Conservation (phyloP, 2,329 filamentous ascomycete genomes). For the Zymoseptoria ardabiliae region DNA sequence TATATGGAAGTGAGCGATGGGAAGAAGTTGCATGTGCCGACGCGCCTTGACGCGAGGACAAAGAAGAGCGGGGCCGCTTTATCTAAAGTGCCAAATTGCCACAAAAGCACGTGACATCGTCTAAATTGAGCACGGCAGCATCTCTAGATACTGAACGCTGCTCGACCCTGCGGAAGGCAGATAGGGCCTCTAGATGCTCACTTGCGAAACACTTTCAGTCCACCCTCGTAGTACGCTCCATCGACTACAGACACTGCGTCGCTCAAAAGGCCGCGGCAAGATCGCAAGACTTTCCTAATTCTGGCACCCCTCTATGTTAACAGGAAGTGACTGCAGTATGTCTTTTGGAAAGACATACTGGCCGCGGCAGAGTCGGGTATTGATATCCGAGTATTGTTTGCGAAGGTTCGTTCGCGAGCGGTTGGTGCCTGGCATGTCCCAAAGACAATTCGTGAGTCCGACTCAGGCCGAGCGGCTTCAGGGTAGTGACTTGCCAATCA, state of each 20-base stretch:
- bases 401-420: not conserved
- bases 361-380: not conserved
- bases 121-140: not conserved
- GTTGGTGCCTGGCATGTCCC: not conserved
- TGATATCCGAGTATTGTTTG: not conserved
- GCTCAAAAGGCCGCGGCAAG: not conserved
- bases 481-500: too few species aligned
- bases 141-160: not conserved
- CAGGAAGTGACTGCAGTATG: not conserved
- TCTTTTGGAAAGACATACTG: not conserved
- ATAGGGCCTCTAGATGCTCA: not conserved
- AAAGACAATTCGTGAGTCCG: not conserved
- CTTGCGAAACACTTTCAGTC: not conserved
- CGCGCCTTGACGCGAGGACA: not conserved
- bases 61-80: not conserved
- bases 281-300: not conserved
- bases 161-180: not conserved
- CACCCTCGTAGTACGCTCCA: not conserved
- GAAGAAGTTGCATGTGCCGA: not conserved
- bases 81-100: not conserved
- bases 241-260: not conserved
- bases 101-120: not conserved
- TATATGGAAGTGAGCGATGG: not conserved
- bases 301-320: not conserved
- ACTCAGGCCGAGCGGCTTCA: not conserved